Conservation (phyloP, 192 early-diverging fungal species). For the Podila epigama region DNA sequence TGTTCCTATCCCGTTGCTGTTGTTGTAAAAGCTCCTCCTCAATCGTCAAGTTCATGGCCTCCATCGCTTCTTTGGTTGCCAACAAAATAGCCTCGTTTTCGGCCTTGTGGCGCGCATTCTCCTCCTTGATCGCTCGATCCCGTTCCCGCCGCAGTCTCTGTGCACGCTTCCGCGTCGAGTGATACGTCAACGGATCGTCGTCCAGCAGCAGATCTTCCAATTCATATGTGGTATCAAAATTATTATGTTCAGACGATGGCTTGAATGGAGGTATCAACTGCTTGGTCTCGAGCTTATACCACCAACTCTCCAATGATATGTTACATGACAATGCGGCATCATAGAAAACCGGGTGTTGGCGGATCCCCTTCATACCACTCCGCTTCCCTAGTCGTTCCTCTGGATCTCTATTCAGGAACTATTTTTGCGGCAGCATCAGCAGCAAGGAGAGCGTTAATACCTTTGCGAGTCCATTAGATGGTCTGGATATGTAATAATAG, state of each 20-base stretch:
- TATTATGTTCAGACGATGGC: slow-evolving; percentile 62
- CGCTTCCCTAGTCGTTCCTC: slow-evolving; percentile 23
- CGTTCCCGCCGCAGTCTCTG: slow-evolving; percentile 48
- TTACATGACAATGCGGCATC: slow-evolving; percentile 18
- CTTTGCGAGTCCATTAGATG: too few species aligned
- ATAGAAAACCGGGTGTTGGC: slow-evolving; percentile 55
- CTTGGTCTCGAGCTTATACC: slow-evolving; percentile 55
- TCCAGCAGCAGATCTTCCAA: slow-evolving; percentile 77
- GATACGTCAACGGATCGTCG: slow-evolving; percentile 66
- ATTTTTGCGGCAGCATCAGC: too few species aligned
- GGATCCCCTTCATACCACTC: slow-evolving; percentile 36
- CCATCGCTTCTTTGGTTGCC: slow-evolving; percentile 17
- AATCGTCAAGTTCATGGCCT: slow-evolving; percentile 30
- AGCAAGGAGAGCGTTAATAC: too few species aligned
- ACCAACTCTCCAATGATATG: slow-evolving; percentile 35
- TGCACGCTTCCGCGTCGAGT: slow-evolving; percentile 30
- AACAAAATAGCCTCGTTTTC: slow-evolving; percentile 17
- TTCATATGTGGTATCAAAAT: slow-evolving; percentile 81
- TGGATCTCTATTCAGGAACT: slow-evolving; percentile 36
- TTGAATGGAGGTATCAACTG: slow-evolving; percentile 48
- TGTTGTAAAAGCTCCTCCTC: too few species aligned
- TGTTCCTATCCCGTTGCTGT: neutral
- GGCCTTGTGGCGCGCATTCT: slow-evolving; percentile 23
- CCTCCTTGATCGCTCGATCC: slow-evolving; percentile 47
- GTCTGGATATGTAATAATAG: neutral